These are phyloP conservation scores for Yamagishiella unicocca DNA, from an alignment of 139 green algal genomes.

Conservation along the genomic window DNA sequence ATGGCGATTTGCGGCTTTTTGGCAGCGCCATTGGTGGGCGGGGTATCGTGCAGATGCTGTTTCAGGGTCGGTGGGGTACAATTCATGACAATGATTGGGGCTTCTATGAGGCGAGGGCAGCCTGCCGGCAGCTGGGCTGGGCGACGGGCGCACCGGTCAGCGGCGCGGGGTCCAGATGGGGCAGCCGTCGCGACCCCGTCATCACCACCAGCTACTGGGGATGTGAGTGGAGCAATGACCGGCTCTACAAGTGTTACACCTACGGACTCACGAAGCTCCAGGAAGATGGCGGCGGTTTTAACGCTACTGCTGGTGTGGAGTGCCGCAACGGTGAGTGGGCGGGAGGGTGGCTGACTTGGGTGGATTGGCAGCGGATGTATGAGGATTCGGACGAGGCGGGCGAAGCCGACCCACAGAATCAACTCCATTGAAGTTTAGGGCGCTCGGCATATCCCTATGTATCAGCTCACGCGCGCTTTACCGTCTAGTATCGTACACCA, in stretches of 20 bases:
- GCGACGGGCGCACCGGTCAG: neutral
- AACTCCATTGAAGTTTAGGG: neutral
- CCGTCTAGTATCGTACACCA: neutral
- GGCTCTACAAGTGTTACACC: neutral
- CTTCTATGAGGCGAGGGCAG: neutral
- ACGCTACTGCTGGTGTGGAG: constrained; percentile 2
- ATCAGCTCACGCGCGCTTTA: neutral
- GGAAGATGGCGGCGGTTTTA: neutral
- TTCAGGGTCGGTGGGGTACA: neutral
- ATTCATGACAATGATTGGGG: neutral
- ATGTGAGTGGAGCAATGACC: neutral
- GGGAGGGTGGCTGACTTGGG: neutral
- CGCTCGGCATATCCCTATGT: neutral
- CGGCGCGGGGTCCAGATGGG: neutral
- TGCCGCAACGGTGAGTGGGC: neutral
- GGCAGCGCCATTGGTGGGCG: neutral
- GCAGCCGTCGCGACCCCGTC: neutral
- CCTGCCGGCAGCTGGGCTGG: constrained; percentile 9
- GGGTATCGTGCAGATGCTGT: neutral
- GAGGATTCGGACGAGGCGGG: neutral
- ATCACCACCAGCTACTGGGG: neutral
- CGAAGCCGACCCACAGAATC: neutral
- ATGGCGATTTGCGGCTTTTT: neutral
- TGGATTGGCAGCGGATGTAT: neutral
- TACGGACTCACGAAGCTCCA: neutral